Percentiles rank a stretch among this genome's conserved stretches.
Conservation (phyloP, 169 alveolate genomes). For the Perkinsus olseni region DNA sequence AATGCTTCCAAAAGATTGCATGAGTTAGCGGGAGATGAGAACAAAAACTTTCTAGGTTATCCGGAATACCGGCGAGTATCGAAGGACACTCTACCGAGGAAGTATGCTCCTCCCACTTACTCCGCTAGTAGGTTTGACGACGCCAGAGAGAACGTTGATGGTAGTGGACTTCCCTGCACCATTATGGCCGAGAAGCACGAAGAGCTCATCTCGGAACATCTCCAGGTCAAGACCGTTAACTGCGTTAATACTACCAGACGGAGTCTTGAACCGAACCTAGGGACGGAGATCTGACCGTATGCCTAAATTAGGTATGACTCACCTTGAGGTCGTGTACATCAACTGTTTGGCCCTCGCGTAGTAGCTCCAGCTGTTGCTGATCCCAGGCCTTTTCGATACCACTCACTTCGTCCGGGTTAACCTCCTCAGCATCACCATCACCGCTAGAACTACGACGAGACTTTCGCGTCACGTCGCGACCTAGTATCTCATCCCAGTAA, state of each 20-base stretch:
- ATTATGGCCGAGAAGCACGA: slow-evolving; percentile 53
- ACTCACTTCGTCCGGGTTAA: background rate
- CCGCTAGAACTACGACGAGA: background rate
- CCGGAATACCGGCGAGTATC: background rate
- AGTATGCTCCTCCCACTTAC: background rate
- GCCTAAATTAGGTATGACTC: too few species aligned
- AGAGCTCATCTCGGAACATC: slow-evolving; percentile 44
- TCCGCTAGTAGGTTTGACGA: slow-evolving; percentile 49
- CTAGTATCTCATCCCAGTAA: slow-evolving; percentile 12
- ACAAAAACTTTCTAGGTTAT: too few species aligned
- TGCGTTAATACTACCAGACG: background rate
- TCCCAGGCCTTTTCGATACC: background rate
- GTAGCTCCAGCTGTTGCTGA: background rate
- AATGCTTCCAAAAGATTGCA: too few species aligned
- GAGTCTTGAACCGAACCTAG: background rate
- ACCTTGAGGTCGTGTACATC: background rate
- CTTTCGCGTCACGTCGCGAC: background rate
- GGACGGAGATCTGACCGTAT: too few species aligned
- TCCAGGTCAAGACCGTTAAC: background rate
- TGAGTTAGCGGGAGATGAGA: too few species aligned
- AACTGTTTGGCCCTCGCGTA: background rate
- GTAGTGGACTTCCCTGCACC: slow-evolving; percentile 69
- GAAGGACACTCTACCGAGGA: too few species aligned
- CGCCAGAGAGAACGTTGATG: slow-evolving; percentile 55
- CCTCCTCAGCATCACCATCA: background rate